Evolutionary conservation across 2,329 filamentous ascomycete species (phyloP).

Genomic region (Ascomycota sp.): DNA sequence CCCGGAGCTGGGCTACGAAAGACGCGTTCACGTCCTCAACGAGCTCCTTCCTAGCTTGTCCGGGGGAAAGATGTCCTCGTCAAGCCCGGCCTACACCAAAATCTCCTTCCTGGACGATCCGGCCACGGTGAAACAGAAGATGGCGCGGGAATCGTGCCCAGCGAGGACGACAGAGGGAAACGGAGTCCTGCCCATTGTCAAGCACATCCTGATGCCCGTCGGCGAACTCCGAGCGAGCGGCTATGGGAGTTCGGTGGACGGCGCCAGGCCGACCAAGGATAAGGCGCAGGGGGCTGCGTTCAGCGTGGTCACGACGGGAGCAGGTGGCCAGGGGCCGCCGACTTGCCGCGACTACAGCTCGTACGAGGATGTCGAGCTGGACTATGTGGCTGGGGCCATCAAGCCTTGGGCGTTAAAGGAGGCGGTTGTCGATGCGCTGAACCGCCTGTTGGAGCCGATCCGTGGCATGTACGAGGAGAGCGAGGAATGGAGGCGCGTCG

Average conservation of each 20-base stretch:
- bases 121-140: background rate
- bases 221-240: background rate
- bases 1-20: slow-evolving; percentile 1
- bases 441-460: background rate
- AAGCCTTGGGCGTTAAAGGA: background rate
- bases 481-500: background rate
- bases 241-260: background rate
- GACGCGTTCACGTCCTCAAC: slow-evolving; percentile 1
- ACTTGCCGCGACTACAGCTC: background rate
- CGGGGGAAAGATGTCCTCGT: slow-evolving; percentile 1
- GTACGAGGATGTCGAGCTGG: background rate
- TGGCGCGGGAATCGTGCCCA: background rate
- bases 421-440: background rate
- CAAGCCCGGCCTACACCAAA: slow-evolving; percentile 1
- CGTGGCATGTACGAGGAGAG: background rate
- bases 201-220: slow-evolving; percentile 1
- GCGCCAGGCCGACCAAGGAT: background rate
- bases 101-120: slow-evolving; percentile 1
- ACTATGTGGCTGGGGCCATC: background rate
- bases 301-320: too few relatives aligned
- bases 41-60: slow-evolving; percentile 1
- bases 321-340: background rate
- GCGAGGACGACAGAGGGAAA: background rate
- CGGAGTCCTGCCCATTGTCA: slow-evolving; percentile 1
- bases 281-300: background rate